Base-by-base conservation (phyloP, 495 filamentous ascomycete species). In the Coniosporium apollinis region DNA sequence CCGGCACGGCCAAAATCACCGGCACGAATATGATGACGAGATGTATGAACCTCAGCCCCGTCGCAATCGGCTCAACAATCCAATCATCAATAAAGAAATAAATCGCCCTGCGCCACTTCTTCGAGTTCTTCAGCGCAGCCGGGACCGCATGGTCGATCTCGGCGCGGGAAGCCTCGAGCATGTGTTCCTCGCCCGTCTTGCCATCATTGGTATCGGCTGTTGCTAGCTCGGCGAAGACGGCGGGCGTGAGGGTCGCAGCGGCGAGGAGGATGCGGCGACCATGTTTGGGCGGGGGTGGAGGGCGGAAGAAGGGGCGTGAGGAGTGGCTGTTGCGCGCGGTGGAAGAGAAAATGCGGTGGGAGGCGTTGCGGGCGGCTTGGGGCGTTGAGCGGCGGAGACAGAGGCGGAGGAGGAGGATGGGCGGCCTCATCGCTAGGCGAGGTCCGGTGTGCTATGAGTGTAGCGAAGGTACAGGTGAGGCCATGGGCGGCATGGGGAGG, bases 1-100 rank as follows among this genome's bases (percentile, higher is more conserved):
- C 62, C 0, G 91, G 91, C 18, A 87, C 69, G 0, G 80, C 65
- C 1, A 76, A 52, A 22, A 96, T 71, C 8, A 99, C 82, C 0
- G 91, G 91, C 28, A 92, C 69, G 47, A 99, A 99, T 20, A 96
- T 93, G 19, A 78, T 51, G 14, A 82, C 69, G 11, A 99, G 60
- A 49, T 92, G 78, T 28, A 93, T 48, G 39, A 96, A 92, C 13
- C 91, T 65, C 21, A 86, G 56, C 0, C 84, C 84, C 0, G 85
- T 99, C 33, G 80, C 83, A 18, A 94, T 58, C 3, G 91, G 87
- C 52, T 99, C 91, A 30, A 72, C 74, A 26, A 93, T 56, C 50
- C 80, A 87, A 2, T 61, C 41, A 43, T 86, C 79, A 22, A 84
- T 44, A 30, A 74, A 72, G 7, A 82, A 53, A 15, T 72, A 61